Base-by-base conservation (phyloP, 306 rosid species). In the Astragalus glycyphyllos region DNA sequence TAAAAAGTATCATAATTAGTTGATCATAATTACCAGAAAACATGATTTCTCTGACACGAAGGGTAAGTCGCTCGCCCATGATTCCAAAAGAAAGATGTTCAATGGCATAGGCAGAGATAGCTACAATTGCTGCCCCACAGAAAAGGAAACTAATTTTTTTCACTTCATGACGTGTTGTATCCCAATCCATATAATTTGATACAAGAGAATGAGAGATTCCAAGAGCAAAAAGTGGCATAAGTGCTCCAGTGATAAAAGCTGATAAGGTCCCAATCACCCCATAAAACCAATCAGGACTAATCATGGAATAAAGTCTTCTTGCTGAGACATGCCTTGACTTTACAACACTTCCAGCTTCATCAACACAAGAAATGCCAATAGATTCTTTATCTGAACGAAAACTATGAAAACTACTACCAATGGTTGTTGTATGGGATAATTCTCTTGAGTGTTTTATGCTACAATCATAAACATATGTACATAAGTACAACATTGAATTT, bases 181-280 rank as follows among this genome's bases (percentile, higher is more conserved):
- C 81, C 98, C 98, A 92, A 59, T 88, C 98, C 98, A 88, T 84
- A 74, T 92, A 92, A 65, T 78, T 90, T 4, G 98, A 51, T 51
- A 92, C 96, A 63, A 92, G 96, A 77, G 96, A 86, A n/a, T 92
- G 96, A 81, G 98, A 78, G 51, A 92, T 82, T 42, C 98, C 98
- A 11, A 92, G 96, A 77, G 98, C 96, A 55, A 86, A 92, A 11
- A 90, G 92, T 20, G 98, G 96, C 98, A 90, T 92, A 55, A 86
- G 95, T 7, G 98, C 90, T 77, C 98, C 98, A 12, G 96, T 86
- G 73, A 88, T 73, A 38, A 90, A 88, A 5, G 92, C 98, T 67
- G 91, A 65, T 4, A 92, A 62, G 44, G 94, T 83, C 11, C 98
- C 98, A 20, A 77, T 44, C 11, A 84, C 79, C 63, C 96, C 98